A percentile compares a stretch with the other conserved stretches of the same genome.
Conservation (phyloP, 257 asterid genomes). For the Rhazya stricta region DNA sequence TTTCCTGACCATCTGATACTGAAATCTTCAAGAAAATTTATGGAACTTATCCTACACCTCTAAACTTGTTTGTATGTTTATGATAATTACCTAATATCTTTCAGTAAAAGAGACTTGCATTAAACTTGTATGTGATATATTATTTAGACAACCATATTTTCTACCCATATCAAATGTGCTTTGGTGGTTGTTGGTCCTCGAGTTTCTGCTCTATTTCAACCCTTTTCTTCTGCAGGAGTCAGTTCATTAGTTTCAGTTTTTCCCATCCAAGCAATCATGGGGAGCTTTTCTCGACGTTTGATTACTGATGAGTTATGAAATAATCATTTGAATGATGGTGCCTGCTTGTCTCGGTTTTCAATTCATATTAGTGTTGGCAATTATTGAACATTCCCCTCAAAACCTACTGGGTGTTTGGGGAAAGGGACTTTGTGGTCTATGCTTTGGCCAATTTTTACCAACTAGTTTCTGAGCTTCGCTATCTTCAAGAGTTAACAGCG, state of each 20-base stretch:
- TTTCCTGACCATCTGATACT: not conserved
- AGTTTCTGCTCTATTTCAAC: conserved; percentile 9
- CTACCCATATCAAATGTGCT: not conserved
- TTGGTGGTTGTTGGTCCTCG: not conserved
- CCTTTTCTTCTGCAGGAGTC: conserved; percentile 24
- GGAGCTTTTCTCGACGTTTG: conserved; percentile 27
- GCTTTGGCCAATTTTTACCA: not conserved
- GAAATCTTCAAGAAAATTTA: not conserved
- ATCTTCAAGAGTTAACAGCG: no score
- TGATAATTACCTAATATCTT: not conserved
- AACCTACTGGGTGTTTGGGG: not conserved
- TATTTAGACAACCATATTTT: not conserved
- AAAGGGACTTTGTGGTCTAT: not conserved
- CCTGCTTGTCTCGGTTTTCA: conserved; percentile 1
- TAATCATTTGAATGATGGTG: conserved; percentile 1
- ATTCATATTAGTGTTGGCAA: not conserved
- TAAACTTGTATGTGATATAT: not conserved
- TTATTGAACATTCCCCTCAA: not conserved
- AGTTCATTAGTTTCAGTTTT: conserved; percentile 21
- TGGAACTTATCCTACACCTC: not conserved
- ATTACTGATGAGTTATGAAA: conserved; percentile 22
- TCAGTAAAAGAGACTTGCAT: not conserved
- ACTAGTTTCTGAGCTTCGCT: no score
- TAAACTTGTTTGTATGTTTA: not conserved
- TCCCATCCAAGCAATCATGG: conserved; percentile 21